Conservation (phyloP, 169 alveolate species). For the Plasmodium berghei region DNA sequence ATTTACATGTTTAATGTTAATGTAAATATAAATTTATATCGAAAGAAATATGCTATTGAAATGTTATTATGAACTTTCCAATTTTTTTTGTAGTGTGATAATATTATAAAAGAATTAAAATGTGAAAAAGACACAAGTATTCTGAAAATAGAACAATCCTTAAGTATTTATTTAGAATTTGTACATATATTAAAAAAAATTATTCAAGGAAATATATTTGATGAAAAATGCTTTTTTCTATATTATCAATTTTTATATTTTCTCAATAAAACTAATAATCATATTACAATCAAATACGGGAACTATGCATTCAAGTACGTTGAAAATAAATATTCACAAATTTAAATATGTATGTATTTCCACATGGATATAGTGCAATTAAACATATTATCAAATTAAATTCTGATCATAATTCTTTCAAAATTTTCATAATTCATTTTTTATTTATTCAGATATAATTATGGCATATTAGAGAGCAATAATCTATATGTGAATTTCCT, state of each 20-base stretch:
- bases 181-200: slow-evolving; percentile 38
- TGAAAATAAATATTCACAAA: no score
- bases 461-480: slow-evolving; percentile 63
- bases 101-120: slow-evolving; percentile 46
- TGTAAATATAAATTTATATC: no score
- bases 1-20: neutral
- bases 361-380: no score
- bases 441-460: slow-evolving; percentile 27
- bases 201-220: slow-evolving; percentile 63
- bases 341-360: no score
- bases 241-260: slow-evolving; percentile 56
- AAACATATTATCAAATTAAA: no score
- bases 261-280: slow-evolving; percentile 53
- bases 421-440: no score
- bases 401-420: no score
- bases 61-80: neutral
- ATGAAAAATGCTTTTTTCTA: slow-evolving; percentile 48
- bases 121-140: slow-evolving; percentile 28
- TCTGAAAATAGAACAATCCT: slow-evolving; percentile 52
- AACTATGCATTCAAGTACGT: slow-evolving; percentile 58
- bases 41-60: neutral
- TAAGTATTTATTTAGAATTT: slow-evolving; percentile 59
- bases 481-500: slow-evolving; percentile 37
- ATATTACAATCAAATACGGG: slow-evolving; percentile 59
- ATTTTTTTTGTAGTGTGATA: slow-evolving; percentile 36